These are phyloP conservation scores for Diaporthe caulivora DNA, from an alignment of 2,329 filamentous ascomycete species.

Conservation along the genomic window DNA sequence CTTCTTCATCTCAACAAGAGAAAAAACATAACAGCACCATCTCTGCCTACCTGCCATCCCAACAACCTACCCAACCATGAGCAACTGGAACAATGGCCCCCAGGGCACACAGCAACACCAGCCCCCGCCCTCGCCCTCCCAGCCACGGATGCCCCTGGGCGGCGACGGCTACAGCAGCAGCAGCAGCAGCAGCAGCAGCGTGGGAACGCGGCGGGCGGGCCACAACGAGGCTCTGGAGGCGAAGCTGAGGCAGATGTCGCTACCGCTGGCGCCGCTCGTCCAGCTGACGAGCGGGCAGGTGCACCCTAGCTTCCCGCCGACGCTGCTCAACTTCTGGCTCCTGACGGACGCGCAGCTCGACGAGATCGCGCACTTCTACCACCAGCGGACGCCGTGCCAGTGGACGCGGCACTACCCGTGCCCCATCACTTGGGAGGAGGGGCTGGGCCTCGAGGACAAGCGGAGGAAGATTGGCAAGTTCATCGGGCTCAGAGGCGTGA, in stretches of 20 bases:
- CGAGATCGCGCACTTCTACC: constrained; percentile 78
- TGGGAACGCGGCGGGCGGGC: constrained; percentile 54
- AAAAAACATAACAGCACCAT: not conserved
- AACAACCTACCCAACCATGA: not conserved
- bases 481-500: constrained; percentile 74
- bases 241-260: constrained; percentile 75
- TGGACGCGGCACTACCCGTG: constrained; percentile 74
- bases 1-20: not conserved
- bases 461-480: constrained; percentile 79
- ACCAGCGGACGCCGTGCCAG: constrained; percentile 71
- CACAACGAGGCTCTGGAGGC: constrained; percentile 65
- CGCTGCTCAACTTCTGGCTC: constrained; percentile 79
- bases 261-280: constrained; percentile 75
- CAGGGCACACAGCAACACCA: constrained; percentile 29
- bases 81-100: constrained; percentile 7
- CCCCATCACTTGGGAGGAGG: constrained; percentile 71
- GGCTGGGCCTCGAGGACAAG: constrained; percentile 74
- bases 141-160: constrained; percentile 31
- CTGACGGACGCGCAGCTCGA: constrained; percentile 79
- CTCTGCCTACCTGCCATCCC: constrained; percentile 7
- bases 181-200: constrained; percentile 43
- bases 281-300: constrained; percentile 71
- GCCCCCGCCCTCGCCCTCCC: constrained; percentile 36
- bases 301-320: constrained; percentile 74
- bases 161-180: constrained; percentile 41